Conservation (phyloP, 2,329 filamentous ascomycete species). For the Stachybotrys elegans region DNA sequence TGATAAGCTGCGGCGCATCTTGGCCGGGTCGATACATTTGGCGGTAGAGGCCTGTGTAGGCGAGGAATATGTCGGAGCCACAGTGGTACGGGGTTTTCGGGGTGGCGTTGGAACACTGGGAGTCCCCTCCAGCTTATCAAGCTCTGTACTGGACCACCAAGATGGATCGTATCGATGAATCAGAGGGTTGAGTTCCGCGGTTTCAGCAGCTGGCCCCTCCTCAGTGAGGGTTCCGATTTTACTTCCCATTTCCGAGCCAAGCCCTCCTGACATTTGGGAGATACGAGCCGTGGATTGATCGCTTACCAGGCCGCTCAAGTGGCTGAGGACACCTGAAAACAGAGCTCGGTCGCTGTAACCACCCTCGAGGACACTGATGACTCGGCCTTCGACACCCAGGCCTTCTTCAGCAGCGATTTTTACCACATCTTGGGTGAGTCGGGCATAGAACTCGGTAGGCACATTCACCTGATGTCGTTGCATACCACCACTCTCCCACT, state of each 20-base stretch:
- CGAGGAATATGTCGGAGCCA: slow-evolving; percentile 71
- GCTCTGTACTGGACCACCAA: slow-evolving; percentile 65
- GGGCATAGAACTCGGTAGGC: slow-evolving; percentile 92
- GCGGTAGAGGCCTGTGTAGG: slow-evolving; percentile 85
- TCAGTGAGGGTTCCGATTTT: slow-evolving; percentile 37
- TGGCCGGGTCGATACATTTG: slow-evolving; percentile 66
- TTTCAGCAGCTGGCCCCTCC: slow-evolving; percentile 14
- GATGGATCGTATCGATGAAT: slow-evolving; percentile 54
- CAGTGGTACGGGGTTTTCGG: slow-evolving; percentile 50
- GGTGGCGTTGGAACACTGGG: slow-evolving; percentile 43
- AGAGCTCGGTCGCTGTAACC: slow-evolving; percentile 93
- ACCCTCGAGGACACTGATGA: slow-evolving; percentile 92
- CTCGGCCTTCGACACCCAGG: slow-evolving; percentile 71
- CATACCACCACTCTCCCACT: slow-evolving; percentile 90
- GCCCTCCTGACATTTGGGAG: slow-evolving; percentile 30
- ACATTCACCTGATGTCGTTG: slow-evolving; percentile 95
- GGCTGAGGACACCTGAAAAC: slow-evolving; percentile 82
- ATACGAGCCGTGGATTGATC: slow-evolving; percentile 37
- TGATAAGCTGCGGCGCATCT: slow-evolving; percentile 59
- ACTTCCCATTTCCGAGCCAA: slow-evolving; percentile 55
- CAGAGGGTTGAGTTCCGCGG: slow-evolving; percentile 15
- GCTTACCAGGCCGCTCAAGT: slow-evolving; percentile 75
- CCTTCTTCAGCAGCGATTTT: slow-evolving; percentile 75
- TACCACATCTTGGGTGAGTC: slow-evolving; percentile 81
- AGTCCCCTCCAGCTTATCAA: slow-evolving; percentile 65